Evolutionary conservation across 2,329 filamentous ascomycete genomes (phyloP).

Genomic region (Passalora sequoiae): DNA sequence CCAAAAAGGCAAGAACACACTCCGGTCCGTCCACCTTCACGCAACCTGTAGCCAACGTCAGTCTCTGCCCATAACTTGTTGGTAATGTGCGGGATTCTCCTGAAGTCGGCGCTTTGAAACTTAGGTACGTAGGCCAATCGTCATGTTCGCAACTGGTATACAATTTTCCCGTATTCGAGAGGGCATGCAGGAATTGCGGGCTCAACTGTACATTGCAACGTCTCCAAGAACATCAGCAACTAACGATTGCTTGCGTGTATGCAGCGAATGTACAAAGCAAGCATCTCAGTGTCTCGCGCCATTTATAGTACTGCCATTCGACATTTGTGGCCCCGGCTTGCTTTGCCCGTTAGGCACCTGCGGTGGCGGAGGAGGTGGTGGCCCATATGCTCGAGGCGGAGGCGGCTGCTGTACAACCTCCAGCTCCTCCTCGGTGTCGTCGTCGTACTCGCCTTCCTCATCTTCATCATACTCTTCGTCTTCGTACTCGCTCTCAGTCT

Average conservation of each 20-base stretch:
- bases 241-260: neutral
- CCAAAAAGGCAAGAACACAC: no score
- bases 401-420: slow-evolving; percentile 4
- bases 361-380: slow-evolving; percentile 47
- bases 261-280: slow-evolving; percentile 13
- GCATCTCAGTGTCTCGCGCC: slow-evolving; percentile 25
- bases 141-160: no score
- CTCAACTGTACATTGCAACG: slow-evolving; percentile 11
- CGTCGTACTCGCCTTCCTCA: slow-evolving; percentile 59
- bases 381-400: slow-evolving; percentile 36
- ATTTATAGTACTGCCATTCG: slow-evolving; percentile 28
- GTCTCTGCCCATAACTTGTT: no score
- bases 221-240: neutral
- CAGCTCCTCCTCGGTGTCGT: slow-evolving; percentile 53
- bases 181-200: neutral
- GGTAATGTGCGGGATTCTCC: no score
- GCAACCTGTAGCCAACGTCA: no score
- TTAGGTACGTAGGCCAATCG: no score
- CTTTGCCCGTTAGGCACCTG: slow-evolving; percentile 25
- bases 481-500: slow-evolving; percentile 61
- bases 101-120: no score
- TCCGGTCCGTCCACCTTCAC: no score
- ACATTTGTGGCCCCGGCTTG: slow-evolving; percentile 12
- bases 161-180: no score
- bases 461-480: slow-evolving; percentile 64